These are phyloP conservation scores for Dillenia turbinata DNA, from an alignment of 164 flowering plant species.

Conservation along the genomic window DNA sequence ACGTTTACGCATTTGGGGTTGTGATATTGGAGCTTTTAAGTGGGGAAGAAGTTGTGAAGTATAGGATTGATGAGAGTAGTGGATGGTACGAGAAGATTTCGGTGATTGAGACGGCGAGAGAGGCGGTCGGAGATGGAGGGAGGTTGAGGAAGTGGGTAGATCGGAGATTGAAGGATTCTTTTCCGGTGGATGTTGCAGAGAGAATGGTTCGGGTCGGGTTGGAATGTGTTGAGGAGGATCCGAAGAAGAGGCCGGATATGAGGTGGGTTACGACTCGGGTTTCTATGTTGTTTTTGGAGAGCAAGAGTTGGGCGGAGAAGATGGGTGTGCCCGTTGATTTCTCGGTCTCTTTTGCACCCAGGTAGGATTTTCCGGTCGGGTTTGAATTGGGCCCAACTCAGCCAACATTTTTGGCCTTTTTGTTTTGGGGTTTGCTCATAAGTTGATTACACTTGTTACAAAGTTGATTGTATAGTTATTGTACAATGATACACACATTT, in stretches of 20 bases:
- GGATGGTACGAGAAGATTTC: slow-evolving; percentile 34
- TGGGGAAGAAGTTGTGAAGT: slow-evolving; percentile 64
- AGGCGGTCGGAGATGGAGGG: slow-evolving; percentile 29
- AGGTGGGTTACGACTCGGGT: slow-evolving; percentile 61
- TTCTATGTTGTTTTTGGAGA: slow-evolving; percentile 50
- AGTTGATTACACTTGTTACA: no score
- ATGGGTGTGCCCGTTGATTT: slow-evolving; percentile 35
- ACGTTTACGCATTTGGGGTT: slow-evolving; percentile 79
- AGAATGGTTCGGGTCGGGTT: slow-evolving; percentile 52
- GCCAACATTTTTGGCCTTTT: no score
- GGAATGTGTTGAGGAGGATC: slow-evolving; percentile 63
- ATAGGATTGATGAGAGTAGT: slow-evolving; percentile 29
- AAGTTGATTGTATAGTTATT: no score
- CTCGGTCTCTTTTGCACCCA: slow-evolving; percentile 49
- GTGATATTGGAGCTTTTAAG: slow-evolving; percentile 66
- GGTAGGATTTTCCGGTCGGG: slow-evolving; percentile 23
- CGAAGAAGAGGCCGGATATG: slow-evolving; percentile 63
- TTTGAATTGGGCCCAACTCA: not conserved
- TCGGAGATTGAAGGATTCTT: slow-evolving; percentile 58
- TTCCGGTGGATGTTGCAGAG: slow-evolving; percentile 62
- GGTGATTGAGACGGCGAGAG: slow-evolving; percentile 49
- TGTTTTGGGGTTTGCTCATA: no score
- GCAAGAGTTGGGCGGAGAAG: slow-evolving; percentile 44
- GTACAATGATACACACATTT: no score
- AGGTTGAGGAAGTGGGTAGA: slow-evolving; percentile 72